Evolutionary conservation across 2,329 filamentous ascomycete species (phyloP).

Genomic region (Botryotinia narcissicola): DNA sequence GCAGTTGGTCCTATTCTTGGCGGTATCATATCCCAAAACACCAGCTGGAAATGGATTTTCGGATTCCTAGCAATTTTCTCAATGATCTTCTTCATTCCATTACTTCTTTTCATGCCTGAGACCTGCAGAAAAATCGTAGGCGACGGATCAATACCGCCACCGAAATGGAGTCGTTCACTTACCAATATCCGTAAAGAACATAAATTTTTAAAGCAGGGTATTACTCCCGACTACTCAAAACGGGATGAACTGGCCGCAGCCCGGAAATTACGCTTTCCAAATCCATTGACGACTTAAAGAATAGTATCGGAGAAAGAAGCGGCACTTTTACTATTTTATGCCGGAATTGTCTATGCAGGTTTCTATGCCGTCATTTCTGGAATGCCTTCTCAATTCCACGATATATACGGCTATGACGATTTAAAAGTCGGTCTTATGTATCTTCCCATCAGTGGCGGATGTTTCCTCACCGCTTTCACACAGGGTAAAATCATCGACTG

Average conservation of each 20-base stretch:
- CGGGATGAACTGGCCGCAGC: slow-evolving; percentile 27
- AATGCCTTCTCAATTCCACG: slow-evolving; percentile 46
- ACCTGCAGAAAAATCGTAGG: slow-evolving; percentile 51
- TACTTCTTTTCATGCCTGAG: slow-evolving; percentile 47
- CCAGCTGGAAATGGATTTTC: slow-evolving; percentile 46
- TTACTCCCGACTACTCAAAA: slow-evolving; percentile 24
- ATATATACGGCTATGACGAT: slow-evolving; percentile 27
- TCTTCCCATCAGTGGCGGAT: slow-evolving; percentile 42
- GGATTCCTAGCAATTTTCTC: slow-evolving; percentile 43
- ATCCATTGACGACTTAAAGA: slow-evolving; percentile 43
- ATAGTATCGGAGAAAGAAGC: slow-evolving; percentile 46
- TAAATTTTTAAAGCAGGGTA: slow-evolving; percentile 23
- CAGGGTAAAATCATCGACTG: slow-evolving; percentile 55
- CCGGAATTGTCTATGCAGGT: slow-evolving; percentile 51
- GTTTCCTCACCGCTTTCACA: slow-evolving; percentile 43
- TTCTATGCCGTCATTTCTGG: slow-evolving; percentile 50
- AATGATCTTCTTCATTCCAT: slow-evolving; percentile 25
- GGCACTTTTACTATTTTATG: slow-evolving; percentile 42
- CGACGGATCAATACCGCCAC: slow-evolving; percentile 56
- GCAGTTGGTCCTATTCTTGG: slow-evolving; percentile 32
- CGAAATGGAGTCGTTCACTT: slow-evolving; percentile 51
- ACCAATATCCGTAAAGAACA: slow-evolving; percentile 39
- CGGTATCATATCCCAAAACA: slow-evolving; percentile 29
- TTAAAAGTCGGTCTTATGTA: slow-evolving; percentile 29
- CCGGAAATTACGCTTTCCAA: slow-evolving; percentile 38